Evolutionary conservation across 176 grass and related monocot genomes (phyloP).

Genomic region (Oryza longistaminata): DNA sequence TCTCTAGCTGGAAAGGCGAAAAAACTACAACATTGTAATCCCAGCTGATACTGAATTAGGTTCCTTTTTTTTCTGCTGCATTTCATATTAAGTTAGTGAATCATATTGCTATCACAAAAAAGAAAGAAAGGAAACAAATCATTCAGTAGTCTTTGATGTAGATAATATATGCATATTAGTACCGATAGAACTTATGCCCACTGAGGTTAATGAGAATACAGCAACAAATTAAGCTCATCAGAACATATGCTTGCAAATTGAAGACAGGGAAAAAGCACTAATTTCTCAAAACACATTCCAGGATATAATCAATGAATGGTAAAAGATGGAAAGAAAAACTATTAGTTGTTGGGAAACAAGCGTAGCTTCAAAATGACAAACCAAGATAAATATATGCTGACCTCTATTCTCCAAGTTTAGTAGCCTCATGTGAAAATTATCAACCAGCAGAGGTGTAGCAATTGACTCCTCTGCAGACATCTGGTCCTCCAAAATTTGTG

Average conservation of each 20-base stretch:
- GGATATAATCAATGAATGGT: background rate
- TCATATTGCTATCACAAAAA: background rate
- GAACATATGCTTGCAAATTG: conserved; percentile 2
- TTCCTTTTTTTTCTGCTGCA: background rate
- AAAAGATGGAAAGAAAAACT: background rate
- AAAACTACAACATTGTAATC: background rate
- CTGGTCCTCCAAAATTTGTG: background rate
- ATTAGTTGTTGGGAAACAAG: background rate
- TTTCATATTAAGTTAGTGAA: background rate
- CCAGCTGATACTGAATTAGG: background rate
- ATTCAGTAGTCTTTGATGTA: background rate
- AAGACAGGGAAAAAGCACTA: background rate
- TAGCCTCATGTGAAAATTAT: conserved; percentile 71
- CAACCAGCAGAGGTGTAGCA: conserved; percentile 51
- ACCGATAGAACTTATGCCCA: conserved; percentile 5
- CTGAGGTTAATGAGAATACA: background rate
- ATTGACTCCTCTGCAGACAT: conserved; percentile 49
- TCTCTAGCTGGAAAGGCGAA: conserved; percentile 10
- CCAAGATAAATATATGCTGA: conserved; percentile 20
- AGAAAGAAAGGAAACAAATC: background rate
- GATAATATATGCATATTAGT: background rate
- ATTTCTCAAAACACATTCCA: background rate
- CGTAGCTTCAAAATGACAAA: background rate
- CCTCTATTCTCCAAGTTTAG: conserved; percentile 82
- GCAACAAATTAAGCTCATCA: background rate